phyloP scores from a whole-genome alignment of 257 asterid species.

The Handroanthus guayacan region DNA sequence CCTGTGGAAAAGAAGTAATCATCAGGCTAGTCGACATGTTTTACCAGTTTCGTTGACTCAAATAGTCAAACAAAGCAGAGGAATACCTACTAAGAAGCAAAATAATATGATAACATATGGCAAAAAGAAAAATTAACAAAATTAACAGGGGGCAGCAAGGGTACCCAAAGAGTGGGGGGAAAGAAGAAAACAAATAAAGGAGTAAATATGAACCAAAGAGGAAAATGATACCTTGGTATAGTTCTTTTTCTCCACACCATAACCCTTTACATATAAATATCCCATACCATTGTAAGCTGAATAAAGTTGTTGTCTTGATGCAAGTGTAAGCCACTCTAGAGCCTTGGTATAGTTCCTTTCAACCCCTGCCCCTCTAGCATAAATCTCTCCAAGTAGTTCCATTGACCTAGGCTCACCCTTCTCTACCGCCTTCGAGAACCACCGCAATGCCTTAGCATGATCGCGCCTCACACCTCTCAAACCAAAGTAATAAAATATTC shows the following conservation, averaged over 20 bases:
- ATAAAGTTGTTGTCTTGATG: conserved; percentile 84
- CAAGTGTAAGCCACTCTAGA: conserved; percentile 92
- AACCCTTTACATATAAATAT: conserved; percentile 91
- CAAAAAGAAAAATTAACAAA: too few species aligned
- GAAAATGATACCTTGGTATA: conserved; percentile 64
- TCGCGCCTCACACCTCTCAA: conserved; percentile 96
- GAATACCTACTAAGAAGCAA: too few species aligned
- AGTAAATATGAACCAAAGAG: background rate
- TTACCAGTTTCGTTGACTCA: too few species aligned
- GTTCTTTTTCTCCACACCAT: conserved; percentile 94
- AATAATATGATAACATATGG: too few species aligned
- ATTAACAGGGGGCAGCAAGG: too few species aligned
- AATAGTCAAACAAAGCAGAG: too few species aligned
- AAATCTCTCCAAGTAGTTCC: conserved; percentile 99
- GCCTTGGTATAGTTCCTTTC: conserved; percentile 95
- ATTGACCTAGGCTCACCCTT: conserved; percentile 95
- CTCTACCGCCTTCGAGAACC: conserved; percentile 94
- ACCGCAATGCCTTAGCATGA: conserved; percentile 83
- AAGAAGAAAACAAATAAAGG: conserved; percentile 14
- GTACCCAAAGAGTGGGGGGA: background rate
- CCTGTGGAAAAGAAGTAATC: conserved; percentile 55
- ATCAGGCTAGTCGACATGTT: background rate
- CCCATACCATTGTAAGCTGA: conserved; percentile 99
- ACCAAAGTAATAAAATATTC: conserved; percentile 92
- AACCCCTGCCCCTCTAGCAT: conserved; percentile 97